phyloP scores from a whole-genome alignment of 2,329 filamentous ascomycete genomes.

The Purpureocillium lavendulum region DNA sequence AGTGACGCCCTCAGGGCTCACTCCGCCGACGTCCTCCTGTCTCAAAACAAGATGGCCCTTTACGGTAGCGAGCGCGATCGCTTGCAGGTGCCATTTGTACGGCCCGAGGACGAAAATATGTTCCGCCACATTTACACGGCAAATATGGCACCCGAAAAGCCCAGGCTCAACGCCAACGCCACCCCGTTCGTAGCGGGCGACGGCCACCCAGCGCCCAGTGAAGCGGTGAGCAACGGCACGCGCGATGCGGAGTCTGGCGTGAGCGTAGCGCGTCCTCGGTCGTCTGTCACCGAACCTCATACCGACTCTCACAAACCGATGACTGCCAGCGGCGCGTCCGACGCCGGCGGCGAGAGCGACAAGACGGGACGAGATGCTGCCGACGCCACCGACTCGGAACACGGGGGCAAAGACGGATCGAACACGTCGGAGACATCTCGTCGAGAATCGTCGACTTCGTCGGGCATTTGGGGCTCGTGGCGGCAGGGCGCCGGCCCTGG shows the following conservation, averaged over 20 bases:
- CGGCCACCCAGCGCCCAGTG: conserved; percentile 11
- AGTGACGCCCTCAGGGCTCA: conserved; percentile 80
- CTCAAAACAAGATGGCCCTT: conserved; percentile 79
- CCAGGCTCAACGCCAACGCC: conserved; percentile 48
- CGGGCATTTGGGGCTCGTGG: conserved; percentile 65
- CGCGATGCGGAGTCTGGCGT: conserved; percentile 13
- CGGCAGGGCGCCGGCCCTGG: conserved; percentile 46
- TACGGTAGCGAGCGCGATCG: conserved; percentile 83
- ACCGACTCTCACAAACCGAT: conserved; percentile 24
- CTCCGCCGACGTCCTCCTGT: conserved; percentile 86
- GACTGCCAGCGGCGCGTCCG: conserved; percentile 28
- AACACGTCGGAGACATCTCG: conserved; percentile 22
- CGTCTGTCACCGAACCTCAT: conserved; percentile 28
- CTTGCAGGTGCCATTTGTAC: conserved; percentile 81
- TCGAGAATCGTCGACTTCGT: conserved; percentile 39
- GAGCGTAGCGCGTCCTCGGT: conserved; percentile 14
- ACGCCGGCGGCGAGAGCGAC: conserved; percentile 37
- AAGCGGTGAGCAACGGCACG: not conserved
- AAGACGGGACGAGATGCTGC: conserved; percentile 13
- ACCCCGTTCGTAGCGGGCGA: conserved; percentile 32
- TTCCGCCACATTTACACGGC: conserved; percentile 72
- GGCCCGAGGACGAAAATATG: conserved; percentile 75
- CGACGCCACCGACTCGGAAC: conserved; percentile 13
- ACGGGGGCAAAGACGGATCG: conserved; percentile 17
- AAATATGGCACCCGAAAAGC: conserved; percentile 44